These are phyloP conservation scores for Secale cereale DNA, from an alignment of 176 grass and related monocot genomes.

Conservation along the genomic window DNA sequence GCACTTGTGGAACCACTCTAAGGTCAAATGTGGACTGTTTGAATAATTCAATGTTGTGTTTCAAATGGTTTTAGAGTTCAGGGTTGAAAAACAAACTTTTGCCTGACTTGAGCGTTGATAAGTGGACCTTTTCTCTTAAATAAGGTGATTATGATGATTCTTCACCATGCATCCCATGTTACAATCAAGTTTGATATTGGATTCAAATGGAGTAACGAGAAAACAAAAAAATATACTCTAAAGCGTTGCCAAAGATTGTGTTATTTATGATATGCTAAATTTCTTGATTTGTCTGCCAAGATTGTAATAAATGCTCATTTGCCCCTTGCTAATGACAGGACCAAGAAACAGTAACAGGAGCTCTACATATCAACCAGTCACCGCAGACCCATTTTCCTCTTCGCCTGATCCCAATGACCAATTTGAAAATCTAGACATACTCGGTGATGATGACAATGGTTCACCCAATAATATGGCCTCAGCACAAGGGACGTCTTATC, in stretches of 20 bases:
- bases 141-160: background rate
- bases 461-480: constrained; percentile 38
- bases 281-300: background rate
- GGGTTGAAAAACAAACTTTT: background rate
- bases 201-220: background rate
- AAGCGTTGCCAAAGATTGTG: constrained; percentile 1
- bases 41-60: background rate
- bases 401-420: constrained; percentile 57
- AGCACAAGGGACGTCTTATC: constrained; percentile 17
- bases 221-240: background rate
- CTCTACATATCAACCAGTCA: constrained; percentile 36
- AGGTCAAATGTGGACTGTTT: background rate
- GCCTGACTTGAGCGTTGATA: background rate
- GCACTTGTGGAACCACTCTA: background rate
- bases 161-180: background rate
- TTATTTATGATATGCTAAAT: background rate
- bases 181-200: background rate
- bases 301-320: constrained; percentile 23
- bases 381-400: constrained; percentile 44
- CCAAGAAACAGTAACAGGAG: constrained; percentile 49
- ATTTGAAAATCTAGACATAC: constrained; percentile 80
- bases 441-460: constrained; percentile 66
- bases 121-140: background rate
- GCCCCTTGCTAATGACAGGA: constrained; percentile 25
- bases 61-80: background rate